Evolutionary conservation across 1,139 yeast species (phyloP).

Genomic region (Geotrichum candidum): DNA sequence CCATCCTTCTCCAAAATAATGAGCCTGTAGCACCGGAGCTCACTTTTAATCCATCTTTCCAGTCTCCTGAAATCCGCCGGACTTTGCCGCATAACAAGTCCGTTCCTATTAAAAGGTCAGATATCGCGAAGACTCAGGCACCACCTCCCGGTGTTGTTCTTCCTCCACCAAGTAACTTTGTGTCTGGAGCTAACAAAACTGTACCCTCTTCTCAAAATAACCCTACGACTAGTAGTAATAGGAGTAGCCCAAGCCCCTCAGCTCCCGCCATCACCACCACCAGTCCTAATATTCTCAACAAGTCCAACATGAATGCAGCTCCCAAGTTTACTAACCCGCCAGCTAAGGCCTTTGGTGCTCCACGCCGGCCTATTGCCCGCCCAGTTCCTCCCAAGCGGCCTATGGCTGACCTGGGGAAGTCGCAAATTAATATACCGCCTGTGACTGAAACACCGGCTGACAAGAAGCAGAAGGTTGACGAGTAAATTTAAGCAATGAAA

Average conservation of each 20-base stretch:
- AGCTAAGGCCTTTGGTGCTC: not conserved
- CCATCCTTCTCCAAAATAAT: constrained; percentile 37
- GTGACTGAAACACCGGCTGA: not conserved
- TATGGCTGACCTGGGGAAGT: constrained; percentile 5
- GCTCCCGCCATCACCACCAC: not conserved
- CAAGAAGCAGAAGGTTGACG: constrained; percentile 5
- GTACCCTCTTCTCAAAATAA: not conserved
- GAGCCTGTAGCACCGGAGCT: constrained; percentile 39
- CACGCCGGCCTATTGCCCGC: not conserved
- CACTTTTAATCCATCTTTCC: constrained; percentile 43
- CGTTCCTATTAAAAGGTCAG: constrained; percentile 39
- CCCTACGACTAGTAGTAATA: not conserved
- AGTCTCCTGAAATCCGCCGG: constrained; percentile 46
- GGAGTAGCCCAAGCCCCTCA: not conserved
- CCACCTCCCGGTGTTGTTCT: not conserved
- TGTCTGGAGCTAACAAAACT: not conserved
- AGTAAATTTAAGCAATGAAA: not conserved
- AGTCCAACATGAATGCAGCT: not conserved
- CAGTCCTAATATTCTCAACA: not conserved
- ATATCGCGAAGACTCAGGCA: not conserved
- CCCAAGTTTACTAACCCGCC: not conserved
- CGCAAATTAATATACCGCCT: constrained; percentile 3
- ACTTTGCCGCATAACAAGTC: constrained; percentile 55
- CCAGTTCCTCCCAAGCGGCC: not conserved
- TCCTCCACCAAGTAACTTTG: not conserved